Conservation (phyloP, 495 filamentous ascomycete genomes). For the Zalerion maritima region DNA sequence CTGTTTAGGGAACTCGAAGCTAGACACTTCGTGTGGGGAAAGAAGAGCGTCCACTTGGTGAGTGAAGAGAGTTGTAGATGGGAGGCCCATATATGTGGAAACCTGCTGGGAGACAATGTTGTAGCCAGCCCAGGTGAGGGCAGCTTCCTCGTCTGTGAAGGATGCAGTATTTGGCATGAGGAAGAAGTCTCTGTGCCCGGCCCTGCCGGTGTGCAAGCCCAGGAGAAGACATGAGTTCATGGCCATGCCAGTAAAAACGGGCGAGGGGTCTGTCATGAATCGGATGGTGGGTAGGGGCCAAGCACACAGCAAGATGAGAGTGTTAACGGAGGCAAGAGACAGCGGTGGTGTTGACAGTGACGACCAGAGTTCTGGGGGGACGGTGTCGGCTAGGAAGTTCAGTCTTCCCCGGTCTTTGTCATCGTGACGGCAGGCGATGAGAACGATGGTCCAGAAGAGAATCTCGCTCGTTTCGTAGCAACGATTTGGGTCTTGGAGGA, state of each 20-base stretch:
- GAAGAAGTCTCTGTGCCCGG: constrained; percentile 25
- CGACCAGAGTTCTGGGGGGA: constrained; percentile 22
- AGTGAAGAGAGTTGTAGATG: constrained; percentile 26
- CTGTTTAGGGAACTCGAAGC: constrained; percentile 21
- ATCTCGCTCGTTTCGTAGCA: too few relatives aligned
- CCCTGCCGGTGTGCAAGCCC: constrained; percentile 28
- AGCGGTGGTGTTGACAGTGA: constrained; percentile 20
- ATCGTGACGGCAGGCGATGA: constrained; percentile 26
- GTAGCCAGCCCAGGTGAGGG: constrained; percentile 29
- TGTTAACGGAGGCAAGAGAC: constrained; percentile 24
- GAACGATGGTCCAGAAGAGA: constrained; percentile 31
- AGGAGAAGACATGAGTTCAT: constrained; percentile 25
- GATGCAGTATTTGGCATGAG: too few relatives aligned
- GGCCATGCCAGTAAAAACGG: constrained; percentile 23
- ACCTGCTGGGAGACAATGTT: constrained; percentile 27
- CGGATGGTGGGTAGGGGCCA: constrained; percentile 28
- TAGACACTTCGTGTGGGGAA: constrained; percentile 19
- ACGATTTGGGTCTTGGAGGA: too few relatives aligned
- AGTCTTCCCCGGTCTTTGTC: constrained; percentile 25
- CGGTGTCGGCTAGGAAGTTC: constrained; percentile 22
- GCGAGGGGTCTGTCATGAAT: constrained; percentile 27
- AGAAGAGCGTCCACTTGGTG: constrained; percentile 23
- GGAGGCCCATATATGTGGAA: constrained; percentile 22
- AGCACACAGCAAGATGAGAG: constrained; percentile 25
- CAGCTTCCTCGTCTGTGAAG: constrained; percentile 27